Percentiles rank a stretch among this genome's conserved stretches.
Evolutionary conservation across 352 stramenopile genomes (phyloP).

Genomic region (Phytophthora palmivora): DNA sequence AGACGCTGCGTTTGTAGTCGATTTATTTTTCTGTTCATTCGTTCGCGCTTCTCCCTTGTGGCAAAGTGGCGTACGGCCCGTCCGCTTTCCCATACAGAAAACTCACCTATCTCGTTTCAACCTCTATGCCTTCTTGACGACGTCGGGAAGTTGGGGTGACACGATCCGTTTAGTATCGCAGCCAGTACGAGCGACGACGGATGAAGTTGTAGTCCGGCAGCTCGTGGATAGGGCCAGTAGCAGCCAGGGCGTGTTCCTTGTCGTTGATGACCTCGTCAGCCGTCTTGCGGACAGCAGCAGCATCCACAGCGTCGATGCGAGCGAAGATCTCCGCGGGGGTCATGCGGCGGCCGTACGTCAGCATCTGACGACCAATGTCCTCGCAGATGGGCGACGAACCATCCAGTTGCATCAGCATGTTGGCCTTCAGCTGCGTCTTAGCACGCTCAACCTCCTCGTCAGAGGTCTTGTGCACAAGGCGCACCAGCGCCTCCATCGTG

Average conservation of each 20-base stretch:
- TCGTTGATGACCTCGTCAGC: conserved; percentile 96
- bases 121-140: conserved; percentile 45
- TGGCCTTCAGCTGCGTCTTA: conserved; percentile 99
- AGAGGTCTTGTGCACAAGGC: conserved; percentile 95
- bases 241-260: conserved; percentile 98
- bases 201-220: conserved; percentile 99
- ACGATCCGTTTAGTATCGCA: conserved; percentile 84
- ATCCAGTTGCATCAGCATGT: conserved; percentile 99
- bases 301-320: conserved; percentile 98
- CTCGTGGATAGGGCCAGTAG: conserved; percentile 98
- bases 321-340: conserved; percentile 99
- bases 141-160: conserved; percentile 25
- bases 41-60: conserved; percentile 33
- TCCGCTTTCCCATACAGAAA: conserved; percentile 42
- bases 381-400: conserved; percentile 98
- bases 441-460: conserved; percentile 98
- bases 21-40: conserved; percentile 44
- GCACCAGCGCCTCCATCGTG: conserved; percentile 95
- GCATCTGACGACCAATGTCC: conserved; percentile 99
- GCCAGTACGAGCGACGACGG: conserved; percentile 98
- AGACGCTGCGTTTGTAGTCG: conserved; percentile 19
- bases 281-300: conserved; percentile 91
- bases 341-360: conserved; percentile 97
- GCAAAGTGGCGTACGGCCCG: conserved; percentile 39
- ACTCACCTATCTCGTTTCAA: conserved; percentile 37